Base-by-base conservation (phyloP, 2,329 filamentous ascomycete genomes). In the Pleomassaria siparia region DNA sequence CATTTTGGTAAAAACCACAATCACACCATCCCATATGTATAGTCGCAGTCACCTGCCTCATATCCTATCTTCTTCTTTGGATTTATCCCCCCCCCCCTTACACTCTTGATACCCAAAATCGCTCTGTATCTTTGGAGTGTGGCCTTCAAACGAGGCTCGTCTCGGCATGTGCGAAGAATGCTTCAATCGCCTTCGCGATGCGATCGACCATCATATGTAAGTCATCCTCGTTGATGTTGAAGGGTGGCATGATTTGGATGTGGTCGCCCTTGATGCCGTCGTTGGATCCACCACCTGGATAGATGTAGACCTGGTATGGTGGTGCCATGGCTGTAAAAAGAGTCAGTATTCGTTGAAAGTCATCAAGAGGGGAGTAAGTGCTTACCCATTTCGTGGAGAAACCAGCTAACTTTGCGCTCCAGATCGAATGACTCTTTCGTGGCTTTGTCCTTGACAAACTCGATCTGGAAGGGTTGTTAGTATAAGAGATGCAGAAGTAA, bases 191-290 rank as follows among this genome's bases (percentile, higher is more conserved):
- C n/a, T 62, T 70, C 3, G 65, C 68, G 2, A 82, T 72, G 0
- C 71, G 74, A 15, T 77, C 70, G 2, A 81, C 81, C 44, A 87
- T 80, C 20, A 72, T 60, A 12, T 80, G 74, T 43, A 88, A 72
- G 16, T 87, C 82, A 7, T 74, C 73, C 35, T 70, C 69, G 1
- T 77, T 82, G 18, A 85, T 75, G 36, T 81, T 89, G 68, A 84
- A 89, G 1, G 87, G 78, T 4, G 88, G 88, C 1, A 86, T 80
- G 10, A 91, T 59, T 21, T 91, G 75, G 28, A 89, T 73, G 64
- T 89, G 85, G 59, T 91, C 88, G 9, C 87, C 87, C 1, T 64
- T 63, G n/a, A 65, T 61, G 1, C 79, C 75, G 36, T 88, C 83
- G 0, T 74, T 80, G 0, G 82, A 83, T 1, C 86, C 86, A 0